phyloP scores from a whole-genome alignment of 2,329 filamentous ascomycete species.

The Macrophomina phaseolina region DNA sequence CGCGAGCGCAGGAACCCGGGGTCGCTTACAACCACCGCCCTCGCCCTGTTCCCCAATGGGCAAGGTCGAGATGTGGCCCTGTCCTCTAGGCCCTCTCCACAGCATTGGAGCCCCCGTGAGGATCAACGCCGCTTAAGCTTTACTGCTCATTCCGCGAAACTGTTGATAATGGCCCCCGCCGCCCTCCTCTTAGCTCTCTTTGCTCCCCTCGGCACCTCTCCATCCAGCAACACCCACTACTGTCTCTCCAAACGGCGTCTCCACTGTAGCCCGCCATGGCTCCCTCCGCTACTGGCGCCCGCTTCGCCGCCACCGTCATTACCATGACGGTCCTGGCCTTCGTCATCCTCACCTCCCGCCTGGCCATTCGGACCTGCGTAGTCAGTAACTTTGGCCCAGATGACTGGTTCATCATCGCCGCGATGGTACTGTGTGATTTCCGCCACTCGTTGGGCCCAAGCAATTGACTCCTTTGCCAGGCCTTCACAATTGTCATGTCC shows the following conservation, averaged over 20 bases:
- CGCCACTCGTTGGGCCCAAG: not conserved
- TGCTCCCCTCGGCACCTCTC: constrained; percentile 6
- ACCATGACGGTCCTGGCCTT: constrained; percentile 23
- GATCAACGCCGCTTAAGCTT: constrained; percentile 9
- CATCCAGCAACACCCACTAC: not conserved
- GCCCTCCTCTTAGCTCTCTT: constrained; percentile 1
- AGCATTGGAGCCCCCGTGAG: constrained; percentile 6
- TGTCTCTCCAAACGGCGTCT: not conserved
- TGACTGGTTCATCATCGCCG: constrained; percentile 23
- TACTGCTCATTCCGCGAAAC: not conserved
- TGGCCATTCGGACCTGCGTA: not conserved
- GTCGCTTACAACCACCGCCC: constrained; percentile 4
- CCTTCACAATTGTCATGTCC: constrained; percentile 13
- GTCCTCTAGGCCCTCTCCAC: constrained; percentile 1
- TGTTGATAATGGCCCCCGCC: constrained; percentile 20
- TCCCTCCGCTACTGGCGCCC: not conserved
- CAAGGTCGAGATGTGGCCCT: constrained; percentile 1
- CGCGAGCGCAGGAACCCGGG: constrained; percentile 20
- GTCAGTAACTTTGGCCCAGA: constrained; percentile 17
- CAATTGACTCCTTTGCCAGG: not conserved
- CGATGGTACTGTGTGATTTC: not conserved
- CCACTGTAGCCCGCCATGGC: constrained; percentile 6
- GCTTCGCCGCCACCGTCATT: constrained; percentile 21
- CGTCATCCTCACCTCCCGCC: not conserved
- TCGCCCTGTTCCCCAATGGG: not conserved